These are phyloP conservation scores for Royoungia palumana DNA, from an alignment of 768 basidiomycete species.

Conservation along the genomic window DNA sequence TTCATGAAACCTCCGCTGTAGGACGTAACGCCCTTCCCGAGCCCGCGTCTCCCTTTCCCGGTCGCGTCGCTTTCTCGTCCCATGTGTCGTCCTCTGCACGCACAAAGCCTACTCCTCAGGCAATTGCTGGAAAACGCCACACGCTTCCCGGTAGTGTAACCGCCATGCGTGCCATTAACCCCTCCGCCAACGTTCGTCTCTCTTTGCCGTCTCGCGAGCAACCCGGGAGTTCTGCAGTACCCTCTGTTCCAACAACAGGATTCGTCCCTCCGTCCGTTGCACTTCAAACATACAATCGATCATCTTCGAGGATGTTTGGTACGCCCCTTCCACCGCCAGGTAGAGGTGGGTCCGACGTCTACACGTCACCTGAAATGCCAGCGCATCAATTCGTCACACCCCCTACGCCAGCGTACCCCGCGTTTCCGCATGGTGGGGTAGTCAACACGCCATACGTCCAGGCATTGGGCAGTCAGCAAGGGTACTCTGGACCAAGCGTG, in stretches of 20 bases:
- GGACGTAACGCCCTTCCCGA: constrained; percentile 56
- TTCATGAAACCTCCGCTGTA: constrained; percentile 10
- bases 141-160: constrained; percentile 41
- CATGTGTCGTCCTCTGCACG: constrained; percentile 26
- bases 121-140: constrained; percentile 58
- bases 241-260: constrained; percentile 6
- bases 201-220: constrained; percentile 30
- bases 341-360: constrained; percentile 8
- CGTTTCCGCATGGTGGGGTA: constrained; percentile 48
- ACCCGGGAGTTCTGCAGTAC: constrained; percentile 9
- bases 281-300: constrained; percentile 30
- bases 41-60: constrained; percentile 79
- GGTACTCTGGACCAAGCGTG: constrained; percentile 53
- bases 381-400: constrained; percentile 34
- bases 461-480: constrained; percentile 46
- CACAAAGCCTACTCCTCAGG: constrained; percentile 24
- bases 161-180: constrained; percentile 29
- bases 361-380: constrained; percentile 7
- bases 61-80: constrained; percentile 25
- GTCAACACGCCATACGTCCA: constrained; percentile 56
- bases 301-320: constrained; percentile 32
- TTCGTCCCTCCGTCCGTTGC: constrained; percentile 36
- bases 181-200: constrained; percentile 17
- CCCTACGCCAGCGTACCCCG: constrained; percentile 70
- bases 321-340: constrained; percentile 32